Base-by-base conservation (phyloP, 192 early-diverging fungal genomes). In the Coemansia sp. region DNA sequence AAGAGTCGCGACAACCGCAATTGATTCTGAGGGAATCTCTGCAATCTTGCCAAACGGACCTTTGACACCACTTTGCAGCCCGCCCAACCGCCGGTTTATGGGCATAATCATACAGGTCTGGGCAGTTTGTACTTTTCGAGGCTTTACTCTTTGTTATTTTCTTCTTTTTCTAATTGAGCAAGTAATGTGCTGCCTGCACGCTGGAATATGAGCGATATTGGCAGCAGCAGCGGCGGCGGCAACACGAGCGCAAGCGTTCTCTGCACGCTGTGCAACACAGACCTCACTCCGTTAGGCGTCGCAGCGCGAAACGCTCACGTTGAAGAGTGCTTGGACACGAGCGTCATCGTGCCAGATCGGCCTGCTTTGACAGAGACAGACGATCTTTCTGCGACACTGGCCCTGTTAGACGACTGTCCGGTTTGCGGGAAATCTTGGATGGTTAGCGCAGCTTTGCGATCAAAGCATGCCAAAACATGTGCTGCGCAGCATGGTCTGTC, bases 391-490 rank as follows among this genome's bases (percentile, higher is more conserved):
- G 58, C 48, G 6, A 64, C 46, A 27, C 49, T 75, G 29, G 56
- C 49, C 5, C 45, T 58, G 18, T 23, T 75, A 19, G 43, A 52
- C 5, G 57, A 56, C 50, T 75, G 72, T 18, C 72, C 72, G 1
- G 58, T 75, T n/a, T 75, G 72, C 54, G 66, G 66, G 27, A 27
- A 56, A 11, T 29, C 22, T 2, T 75, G 72, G 72, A 38, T 56
- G 11, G 42, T 18, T 9, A 10, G 23, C 2, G 46, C 14, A 3
- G 4, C 28, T n/a, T 42, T 57, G 48, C 72, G 66, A 23, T 25
- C 28, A n/a, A 23, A 18, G 24, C 73, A 76, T 40, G 46, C 58
- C 16, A 61, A 35, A 22, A 50, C 40, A 14, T 76, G 73, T 22
- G 58, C 73, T 4, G 60, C 52, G 14, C 54, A 46, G 19, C 63